Evolutionary conservation across 1,139 yeast species (phyloP), one percentile per base, ranked within the genome.

Genomic region (Yamadazyma taylorii): DNA sequence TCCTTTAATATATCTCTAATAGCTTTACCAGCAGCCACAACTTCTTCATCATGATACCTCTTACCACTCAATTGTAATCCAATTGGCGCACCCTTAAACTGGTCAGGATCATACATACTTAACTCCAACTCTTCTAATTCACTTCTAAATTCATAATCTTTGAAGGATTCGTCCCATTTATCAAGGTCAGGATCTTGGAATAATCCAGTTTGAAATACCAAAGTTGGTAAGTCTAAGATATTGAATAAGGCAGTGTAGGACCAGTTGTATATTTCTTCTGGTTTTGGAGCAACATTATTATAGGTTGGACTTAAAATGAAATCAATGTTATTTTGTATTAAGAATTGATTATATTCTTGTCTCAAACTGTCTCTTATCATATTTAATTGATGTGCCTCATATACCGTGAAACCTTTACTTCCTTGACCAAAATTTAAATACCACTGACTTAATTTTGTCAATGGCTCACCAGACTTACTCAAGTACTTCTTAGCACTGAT

Each of bases 231-330:
- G 52, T 81, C 88, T 47, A 80, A 60, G 40, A 81, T 58, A 54
- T 81, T 81, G 69, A 79, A 84, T 45, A 82, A 70, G 0, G 86
- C 59, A 7, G 89, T 81, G 62, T 83, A 83, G 4, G 87, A 82
- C 92, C 92, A 84, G 58, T 82, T 81, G 55, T 73, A 76, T 10
- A 84, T 75, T 34, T 74, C 74, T 32, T 78, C 81, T 14, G 80
- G 78, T 33, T 73, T 75, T 14, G 89, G 87, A 3, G 94, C 89
- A 36, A 81, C 84, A 40, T 84, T 85, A 41, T 76, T 77, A 53
- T 81, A 80, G 4, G 79, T 72, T 31, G 94, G 94, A 36, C 82
- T 69, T 35, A 85, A 61, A 39, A 85, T 69, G 50, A 81, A 78
- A 51, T 85, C 94, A 34, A 85, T 74, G 32, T 77, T 75, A 46